Conservation (phyloP, 768 basidiomycete species). For the Leccinum broughii region DNA sequence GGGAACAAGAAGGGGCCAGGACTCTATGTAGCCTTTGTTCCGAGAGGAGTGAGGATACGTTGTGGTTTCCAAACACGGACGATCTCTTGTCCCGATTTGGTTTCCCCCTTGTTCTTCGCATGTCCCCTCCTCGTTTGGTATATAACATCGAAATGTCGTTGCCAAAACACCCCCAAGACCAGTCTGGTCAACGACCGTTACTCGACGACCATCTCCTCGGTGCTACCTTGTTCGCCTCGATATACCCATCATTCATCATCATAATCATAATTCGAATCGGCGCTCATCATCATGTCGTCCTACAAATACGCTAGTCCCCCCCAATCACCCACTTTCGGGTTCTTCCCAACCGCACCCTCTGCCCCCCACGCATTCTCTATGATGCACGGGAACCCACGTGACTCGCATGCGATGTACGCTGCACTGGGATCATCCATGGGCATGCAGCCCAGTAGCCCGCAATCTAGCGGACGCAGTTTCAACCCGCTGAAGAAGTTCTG, state of each 20-base stretch:
- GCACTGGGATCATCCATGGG: slow-evolving; percentile 40
- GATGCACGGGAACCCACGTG: slow-evolving; percentile 62
- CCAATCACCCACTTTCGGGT: slow-evolving; percentile 55
- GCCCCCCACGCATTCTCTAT: slow-evolving; percentile 58
- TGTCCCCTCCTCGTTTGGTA: slow-evolving; percentile 12
- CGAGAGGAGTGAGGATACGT: slow-evolving; percentile 1
- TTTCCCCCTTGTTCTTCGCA: slow-evolving; percentile 29
- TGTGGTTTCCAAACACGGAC: slow-evolving; percentile 23
- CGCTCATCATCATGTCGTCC: slow-evolving; percentile 38
- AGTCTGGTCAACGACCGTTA: slow-evolving; percentile 6
- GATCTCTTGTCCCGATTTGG: slow-evolving; percentile 20
- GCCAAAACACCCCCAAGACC: slow-evolving; percentile 8
- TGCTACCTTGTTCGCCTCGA: slow-evolving; percentile 12
- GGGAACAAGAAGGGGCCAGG: neutral
- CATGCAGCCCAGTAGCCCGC: slow-evolving; percentile 24
- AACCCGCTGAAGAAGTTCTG: slow-evolving; percentile 39
- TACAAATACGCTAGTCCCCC: slow-evolving; percentile 42
- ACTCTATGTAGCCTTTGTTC: slow-evolving; percentile 18
- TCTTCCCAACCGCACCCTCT: slow-evolving; percentile 56
- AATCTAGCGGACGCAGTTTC: slow-evolving; percentile 24
- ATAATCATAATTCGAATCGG: too few relatives aligned
- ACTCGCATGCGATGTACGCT: slow-evolving; percentile 59
- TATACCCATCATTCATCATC: neutral
- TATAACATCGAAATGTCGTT: slow-evolving; percentile 27
- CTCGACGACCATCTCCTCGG: slow-evolving; percentile 10